These are phyloP conservation scores for Xanthoconium separans DNA, from an alignment of 1,284 basidiomycete species.

Conservation along the genomic window DNA sequence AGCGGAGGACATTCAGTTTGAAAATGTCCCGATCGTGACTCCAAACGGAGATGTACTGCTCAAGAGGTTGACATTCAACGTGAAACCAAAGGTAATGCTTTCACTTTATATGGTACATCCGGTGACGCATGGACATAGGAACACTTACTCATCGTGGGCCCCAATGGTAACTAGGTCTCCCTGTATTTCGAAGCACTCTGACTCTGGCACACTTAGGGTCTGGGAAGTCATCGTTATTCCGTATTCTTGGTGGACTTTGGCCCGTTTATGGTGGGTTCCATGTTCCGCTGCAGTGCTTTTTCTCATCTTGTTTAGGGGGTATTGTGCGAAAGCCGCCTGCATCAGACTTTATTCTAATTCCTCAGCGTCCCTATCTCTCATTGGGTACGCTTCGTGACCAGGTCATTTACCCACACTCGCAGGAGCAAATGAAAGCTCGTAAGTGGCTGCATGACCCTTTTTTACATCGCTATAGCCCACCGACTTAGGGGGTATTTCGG, in stretches of 20 bases:
- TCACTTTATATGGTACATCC: constrained; percentile 11
- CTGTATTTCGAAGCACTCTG: constrained; percentile 1
- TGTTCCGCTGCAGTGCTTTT: neutral
- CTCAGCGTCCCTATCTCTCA: constrained; percentile 93
- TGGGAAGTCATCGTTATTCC: constrained; percentile 90
- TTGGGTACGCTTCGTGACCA: constrained; percentile 94
- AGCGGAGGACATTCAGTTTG: constrained; percentile 88
- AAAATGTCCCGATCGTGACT: constrained; percentile 92
- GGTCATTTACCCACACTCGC: constrained; percentile 84
- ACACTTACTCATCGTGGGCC: constrained; percentile 89
- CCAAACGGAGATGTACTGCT: constrained; percentile 95
- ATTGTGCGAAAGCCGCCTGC: constrained; percentile 91
- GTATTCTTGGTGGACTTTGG: constrained; percentile 96
- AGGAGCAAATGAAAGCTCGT: constrained; percentile 73
- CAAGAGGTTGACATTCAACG: constrained; percentile 81
- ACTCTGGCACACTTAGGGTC: constrained; percentile 48
- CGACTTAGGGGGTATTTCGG: constrained; percentile 62
- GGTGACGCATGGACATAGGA: constrained; percentile 46
- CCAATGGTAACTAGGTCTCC: constrained; percentile 64
- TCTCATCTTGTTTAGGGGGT: constrained; percentile 52
- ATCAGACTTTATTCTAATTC: constrained; percentile 91
- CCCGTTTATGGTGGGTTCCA: constrained; percentile 77
- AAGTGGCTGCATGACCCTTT: constrained; percentile 29
- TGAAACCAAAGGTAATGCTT: constrained; percentile 77
- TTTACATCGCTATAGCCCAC: neutral